phyloP scores from a whole-genome alignment of 257 asterid genomes.

The Ocimum tenuiflorum region DNA sequence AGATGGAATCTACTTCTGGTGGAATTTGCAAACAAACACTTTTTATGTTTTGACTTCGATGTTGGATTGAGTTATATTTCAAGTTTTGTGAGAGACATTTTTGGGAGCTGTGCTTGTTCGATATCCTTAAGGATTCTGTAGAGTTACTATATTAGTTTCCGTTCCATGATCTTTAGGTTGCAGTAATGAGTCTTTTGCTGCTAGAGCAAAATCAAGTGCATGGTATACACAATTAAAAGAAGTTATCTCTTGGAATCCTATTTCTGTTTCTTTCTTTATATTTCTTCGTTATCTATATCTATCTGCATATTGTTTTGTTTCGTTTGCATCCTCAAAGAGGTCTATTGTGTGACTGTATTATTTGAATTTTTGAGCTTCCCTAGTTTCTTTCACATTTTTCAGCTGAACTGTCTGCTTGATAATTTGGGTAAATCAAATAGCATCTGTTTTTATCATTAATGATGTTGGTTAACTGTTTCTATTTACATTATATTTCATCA shows the following conservation, averaged over 20 bases:
- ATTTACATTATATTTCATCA: constrained; percentile 22
- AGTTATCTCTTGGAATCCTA: constrained; percentile 1
- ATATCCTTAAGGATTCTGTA: neutral
- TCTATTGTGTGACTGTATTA: neutral
- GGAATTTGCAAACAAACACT: neutral
- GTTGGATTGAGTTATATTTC: neutral
- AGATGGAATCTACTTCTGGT: neutral
- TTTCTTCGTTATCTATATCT: neutral
- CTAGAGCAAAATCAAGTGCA: neutral
- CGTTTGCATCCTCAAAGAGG: neutral
- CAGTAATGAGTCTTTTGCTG: neutral
- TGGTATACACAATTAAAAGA: neutral
- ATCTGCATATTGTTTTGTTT: neutral
- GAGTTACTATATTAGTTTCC: neutral
- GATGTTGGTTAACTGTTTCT: neutral
- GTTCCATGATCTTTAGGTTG: constrained; percentile 5
- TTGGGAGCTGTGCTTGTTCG: neutral
- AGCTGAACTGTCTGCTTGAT: no score
- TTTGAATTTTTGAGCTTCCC: neutral
- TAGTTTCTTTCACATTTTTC: no score
- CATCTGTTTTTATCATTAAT: neutral
- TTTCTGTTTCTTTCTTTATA: neutral
- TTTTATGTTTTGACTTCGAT: neutral
- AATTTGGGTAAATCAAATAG: no score
- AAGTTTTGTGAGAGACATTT: constrained; percentile 2